phyloP scores from a whole-genome alignment of 352 stramenopile genomes.

The Pythium brassicae region DNA sequence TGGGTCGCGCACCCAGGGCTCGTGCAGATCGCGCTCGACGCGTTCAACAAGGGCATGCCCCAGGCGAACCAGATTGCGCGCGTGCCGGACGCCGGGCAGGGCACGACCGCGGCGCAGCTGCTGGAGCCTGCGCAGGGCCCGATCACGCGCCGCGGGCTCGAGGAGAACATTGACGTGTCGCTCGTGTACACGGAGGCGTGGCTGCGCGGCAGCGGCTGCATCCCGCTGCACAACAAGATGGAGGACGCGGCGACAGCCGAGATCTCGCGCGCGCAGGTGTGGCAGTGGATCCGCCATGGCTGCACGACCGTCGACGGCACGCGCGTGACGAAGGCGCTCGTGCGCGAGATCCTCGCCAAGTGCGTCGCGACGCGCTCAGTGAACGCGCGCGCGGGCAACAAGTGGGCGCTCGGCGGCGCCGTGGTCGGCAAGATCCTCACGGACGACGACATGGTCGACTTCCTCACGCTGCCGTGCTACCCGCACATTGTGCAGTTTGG shows the following conservation, averaged over 20 bases:
- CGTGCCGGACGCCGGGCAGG: constrained; percentile 49
- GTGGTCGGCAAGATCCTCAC: constrained; percentile 72
- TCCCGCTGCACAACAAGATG: constrained; percentile 94
- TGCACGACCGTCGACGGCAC: constrained; percentile 66
- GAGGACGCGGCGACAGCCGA: constrained; percentile 94
- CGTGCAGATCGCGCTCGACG: constrained; percentile 88
- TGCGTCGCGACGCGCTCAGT: constrained; percentile 55
- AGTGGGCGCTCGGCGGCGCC: constrained; percentile 59
- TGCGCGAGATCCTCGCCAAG: constrained; percentile 59
- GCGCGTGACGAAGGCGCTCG: constrained; percentile 58
- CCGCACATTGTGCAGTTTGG: constrained; percentile 72
- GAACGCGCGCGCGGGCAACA: constrained; percentile 40
- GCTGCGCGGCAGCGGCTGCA: constrained; percentile 91
- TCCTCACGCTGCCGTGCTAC: constrained; percentile 82
- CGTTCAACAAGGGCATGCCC: constrained; percentile 94
- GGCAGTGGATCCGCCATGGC: constrained; percentile 86
- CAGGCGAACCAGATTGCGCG: constrained; percentile 89
- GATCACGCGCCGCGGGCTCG: constrained; percentile 84
- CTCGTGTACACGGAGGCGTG: constrained; percentile 94
- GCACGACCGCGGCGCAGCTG: constrained; percentile 54
- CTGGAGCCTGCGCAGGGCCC: constrained; percentile 53
- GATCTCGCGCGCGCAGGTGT: constrained; percentile 93
- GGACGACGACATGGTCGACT: constrained; percentile 75
- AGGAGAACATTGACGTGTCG: constrained; percentile 91
- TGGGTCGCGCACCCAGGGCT: constrained; percentile 96